A percentile compares a stretch with the other conserved stretches of the same genome.
Evolutionary conservation across 2,329 filamentous ascomycete genomes (phyloP).

Genomic region (Teratosphaeria gauchensis): DNA sequence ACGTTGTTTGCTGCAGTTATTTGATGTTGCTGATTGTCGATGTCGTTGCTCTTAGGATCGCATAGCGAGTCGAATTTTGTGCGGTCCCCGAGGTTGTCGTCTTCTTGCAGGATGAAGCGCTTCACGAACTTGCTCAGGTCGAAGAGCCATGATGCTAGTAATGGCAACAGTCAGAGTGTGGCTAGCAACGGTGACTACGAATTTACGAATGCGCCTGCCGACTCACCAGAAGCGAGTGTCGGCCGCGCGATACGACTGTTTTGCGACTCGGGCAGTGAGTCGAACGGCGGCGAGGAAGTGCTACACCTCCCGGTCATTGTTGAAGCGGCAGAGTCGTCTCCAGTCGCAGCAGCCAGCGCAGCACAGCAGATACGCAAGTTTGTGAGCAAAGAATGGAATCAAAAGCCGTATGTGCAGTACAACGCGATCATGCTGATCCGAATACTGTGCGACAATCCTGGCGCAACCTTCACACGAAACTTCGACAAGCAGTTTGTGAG

Average conservation of each 20-base stretch:
- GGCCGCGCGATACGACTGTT: conserved; percentile 62
- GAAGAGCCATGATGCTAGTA: conserved; percentile 10
- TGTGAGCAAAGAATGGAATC: conserved; percentile 56
- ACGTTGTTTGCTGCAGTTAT: neutral
- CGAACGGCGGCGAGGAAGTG: conserved; percentile 66
- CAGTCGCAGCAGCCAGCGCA: conserved; percentile 71
- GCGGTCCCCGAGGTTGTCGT: neutral
- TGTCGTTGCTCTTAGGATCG: neutral
- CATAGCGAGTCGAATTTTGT: neutral
- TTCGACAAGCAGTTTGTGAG: conserved; percentile 76
- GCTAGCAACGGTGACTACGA: conserved; percentile 1
- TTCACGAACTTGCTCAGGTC: conserved; percentile 15
- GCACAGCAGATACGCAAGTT: conserved; percentile 74
- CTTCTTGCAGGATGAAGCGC: conserved; percentile 12
- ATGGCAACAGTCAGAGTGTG: neutral
- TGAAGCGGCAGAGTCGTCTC: conserved; percentile 87
- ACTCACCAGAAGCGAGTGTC: conserved; percentile 59
- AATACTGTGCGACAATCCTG: conserved; percentile 87
- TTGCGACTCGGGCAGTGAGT: conserved; percentile 63
- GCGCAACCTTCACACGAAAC: conserved; percentile 80
- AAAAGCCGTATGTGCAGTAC: conserved; percentile 70
- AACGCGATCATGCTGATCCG: conserved; percentile 93
- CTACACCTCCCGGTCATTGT: conserved; percentile 88
- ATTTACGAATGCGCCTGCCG: conserved; percentile 13
- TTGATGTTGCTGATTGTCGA: neutral